Conservation (phyloP, 306 rosid species). For the Inga leiocalycina region DNA sequence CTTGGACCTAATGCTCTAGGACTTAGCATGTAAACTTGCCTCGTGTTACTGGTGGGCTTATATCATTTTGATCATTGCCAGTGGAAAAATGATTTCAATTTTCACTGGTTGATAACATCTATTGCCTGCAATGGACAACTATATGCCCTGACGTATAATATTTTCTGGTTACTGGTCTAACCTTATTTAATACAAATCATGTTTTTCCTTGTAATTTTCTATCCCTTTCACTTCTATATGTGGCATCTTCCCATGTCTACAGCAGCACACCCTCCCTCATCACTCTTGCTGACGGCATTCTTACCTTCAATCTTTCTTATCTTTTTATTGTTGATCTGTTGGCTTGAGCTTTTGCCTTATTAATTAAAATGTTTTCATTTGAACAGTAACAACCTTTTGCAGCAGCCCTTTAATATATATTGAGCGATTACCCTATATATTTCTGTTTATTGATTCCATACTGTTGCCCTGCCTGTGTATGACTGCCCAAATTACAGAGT, state of each 20-base stretch:
- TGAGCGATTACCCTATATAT: neutral
- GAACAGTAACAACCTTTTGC: neutral
- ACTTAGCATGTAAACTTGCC: neutral
- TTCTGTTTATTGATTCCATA: neutral
- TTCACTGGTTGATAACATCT: neutral
- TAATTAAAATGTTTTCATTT: neutral
- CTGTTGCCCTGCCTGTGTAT: neutral
- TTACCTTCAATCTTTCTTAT: neutral
- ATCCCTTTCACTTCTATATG: neutral
- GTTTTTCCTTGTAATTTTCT: neutral
- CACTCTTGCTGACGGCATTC: neutral
- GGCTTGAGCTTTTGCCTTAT: neutral
- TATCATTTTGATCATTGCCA: neutral
- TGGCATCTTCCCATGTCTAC: neutral
- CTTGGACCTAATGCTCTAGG: neutral
- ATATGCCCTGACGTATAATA: neutral
- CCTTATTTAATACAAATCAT: neutral
- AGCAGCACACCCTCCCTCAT: neutral
- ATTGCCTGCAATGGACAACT: neutral
- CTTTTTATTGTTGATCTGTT: neutral
- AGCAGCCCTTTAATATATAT: neutral
- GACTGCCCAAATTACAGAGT: slow-evolving; percentile 13
- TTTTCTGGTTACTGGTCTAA: neutral
- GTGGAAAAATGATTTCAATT: neutral
- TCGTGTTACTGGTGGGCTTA: neutral